These are phyloP conservation scores for apple (Malus domestica) DNA, from an alignment of 306 rosid genomes.

Conservation along the genomic window DNA sequence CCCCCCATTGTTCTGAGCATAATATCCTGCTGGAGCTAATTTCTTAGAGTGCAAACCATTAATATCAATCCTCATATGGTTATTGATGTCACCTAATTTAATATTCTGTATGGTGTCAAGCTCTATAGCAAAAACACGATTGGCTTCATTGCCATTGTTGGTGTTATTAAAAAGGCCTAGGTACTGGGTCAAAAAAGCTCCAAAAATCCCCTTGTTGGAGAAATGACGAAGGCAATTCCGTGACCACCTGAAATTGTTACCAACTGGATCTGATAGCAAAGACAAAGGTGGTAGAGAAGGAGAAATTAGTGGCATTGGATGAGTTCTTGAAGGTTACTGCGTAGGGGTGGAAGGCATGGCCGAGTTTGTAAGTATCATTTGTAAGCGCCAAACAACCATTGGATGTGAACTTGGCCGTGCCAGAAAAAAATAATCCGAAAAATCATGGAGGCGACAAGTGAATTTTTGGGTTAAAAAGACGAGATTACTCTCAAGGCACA, in stretches of 20 bases:
- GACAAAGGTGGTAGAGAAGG: conserved; percentile 56
- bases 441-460: too few relatives aligned
- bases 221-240: not conserved
- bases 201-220: not conserved
- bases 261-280: conserved; percentile 44
- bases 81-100: not conserved
- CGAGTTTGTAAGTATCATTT: conserved; percentile 30
- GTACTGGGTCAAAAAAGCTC: not conserved
- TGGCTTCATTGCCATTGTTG: not conserved
- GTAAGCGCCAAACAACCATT: conserved; percentile 51
- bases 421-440: conserved; percentile 13
- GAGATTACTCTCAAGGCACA: too few relatives aligned
- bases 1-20: not conserved
- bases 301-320: conserved; percentile 13
- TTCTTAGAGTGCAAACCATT: conserved; percentile 27
- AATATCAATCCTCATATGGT: conserved; percentile 62
- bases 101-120: not conserved
- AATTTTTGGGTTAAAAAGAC: too few relatives aligned
- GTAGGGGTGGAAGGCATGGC: conserved; percentile 46
- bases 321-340: conserved; percentile 42
- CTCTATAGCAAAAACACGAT: conserved; percentile 49
- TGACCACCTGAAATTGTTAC: conserved; percentile 22
- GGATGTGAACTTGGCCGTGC: conserved; percentile 32
- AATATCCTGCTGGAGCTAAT: conserved; percentile 35
- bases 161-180: not conserved